Conservation (phyloP, 768 basidiomycete species). For the Phylloporus scabripes region DNA sequence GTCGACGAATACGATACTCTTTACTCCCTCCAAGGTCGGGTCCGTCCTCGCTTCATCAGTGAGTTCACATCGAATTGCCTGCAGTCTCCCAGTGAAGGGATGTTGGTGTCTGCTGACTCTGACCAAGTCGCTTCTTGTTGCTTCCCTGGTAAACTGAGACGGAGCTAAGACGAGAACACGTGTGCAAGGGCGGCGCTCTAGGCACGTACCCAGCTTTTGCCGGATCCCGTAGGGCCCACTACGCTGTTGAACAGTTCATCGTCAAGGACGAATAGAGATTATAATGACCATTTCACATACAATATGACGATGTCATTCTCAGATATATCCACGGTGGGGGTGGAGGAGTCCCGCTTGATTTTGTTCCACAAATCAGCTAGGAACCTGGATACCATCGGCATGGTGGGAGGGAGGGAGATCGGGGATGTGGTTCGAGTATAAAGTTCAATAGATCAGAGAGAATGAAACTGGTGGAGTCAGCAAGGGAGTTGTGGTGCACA, state of each 20-base stretch:
- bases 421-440: neutral
- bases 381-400: neutral
- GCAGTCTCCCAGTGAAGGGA: conserved; percentile 1
- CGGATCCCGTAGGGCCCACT: conserved; percentile 16
- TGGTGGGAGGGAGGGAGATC: neutral
- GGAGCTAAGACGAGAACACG: neutral
- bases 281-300: conserved; percentile 2
- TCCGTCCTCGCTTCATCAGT: conserved; percentile 4
- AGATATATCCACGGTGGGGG: neutral
- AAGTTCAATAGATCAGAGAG: neutral
- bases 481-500: neutral
- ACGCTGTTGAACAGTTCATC: conserved; percentile 1
- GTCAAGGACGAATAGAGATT: neutral
- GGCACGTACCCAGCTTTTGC: conserved; percentile 18
- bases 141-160: conserved; percentile 12
- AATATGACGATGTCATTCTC: conserved; percentile 18
- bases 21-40: neutral
- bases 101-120: neutral
- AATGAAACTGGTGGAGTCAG: neutral
- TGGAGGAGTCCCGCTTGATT: conserved; percentile 9
- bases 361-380: conserved; percentile 9
- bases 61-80: conserved; percentile 12
- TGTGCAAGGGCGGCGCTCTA: neutral
- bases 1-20: conserved; percentile 17
- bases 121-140: conserved; percentile 2